Evolutionary conservation across 2,329 filamentous ascomycete genomes (phyloP), one percentile per base, ranked within the genome.

Genomic region (Ophioceras dolichostomum): DNA sequence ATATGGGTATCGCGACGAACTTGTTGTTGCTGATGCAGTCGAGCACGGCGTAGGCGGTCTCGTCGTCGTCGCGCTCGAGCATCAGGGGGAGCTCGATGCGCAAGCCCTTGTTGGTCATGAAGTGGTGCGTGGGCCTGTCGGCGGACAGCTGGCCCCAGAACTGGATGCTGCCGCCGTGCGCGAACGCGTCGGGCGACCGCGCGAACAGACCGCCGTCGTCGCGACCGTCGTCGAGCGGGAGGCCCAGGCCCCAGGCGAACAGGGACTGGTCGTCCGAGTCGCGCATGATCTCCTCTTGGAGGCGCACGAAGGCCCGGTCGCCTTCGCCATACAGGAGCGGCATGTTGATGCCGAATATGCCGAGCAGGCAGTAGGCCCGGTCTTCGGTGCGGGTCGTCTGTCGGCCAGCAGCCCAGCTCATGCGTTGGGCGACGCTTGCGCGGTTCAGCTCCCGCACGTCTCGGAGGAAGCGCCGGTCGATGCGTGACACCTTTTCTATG

Each of bases 291-390:
- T 51, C 51, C 20, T 54, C 41, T 34, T 53, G 50, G 3, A 53
- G 42, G 10, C 49, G 40, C 10, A 39, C 21, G 26, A 52, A 52
- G 2, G 49, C 47, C 16, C 39, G 43, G 14, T 35, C 29, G 21
- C 49, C 49, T 27, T 55, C 51, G 16, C 52, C 52, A 27, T 54
- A 55, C 4, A 54, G 37, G 27, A 56, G 36, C 3, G 52, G 43
- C 47, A 56, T 55, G 24, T 48, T 49, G 26, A 56, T 44, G 14
- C 39, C 44, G 18, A 54, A 54, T 5, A 55, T 24, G 1, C 52
- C 53, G 8, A 55, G 37, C 9, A 55, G 26, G 30, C 48, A 50
- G 28, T 54, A 55, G 1, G 52, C 51, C 3, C 28, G 33, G 38
- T 56, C 50, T 33, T 53, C 45, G 36, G 36, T 1, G 10, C 47